phyloP scores from a whole-genome alignment of 1,284 basidiomycete genomes.

The Puccinia polysora region DNA sequence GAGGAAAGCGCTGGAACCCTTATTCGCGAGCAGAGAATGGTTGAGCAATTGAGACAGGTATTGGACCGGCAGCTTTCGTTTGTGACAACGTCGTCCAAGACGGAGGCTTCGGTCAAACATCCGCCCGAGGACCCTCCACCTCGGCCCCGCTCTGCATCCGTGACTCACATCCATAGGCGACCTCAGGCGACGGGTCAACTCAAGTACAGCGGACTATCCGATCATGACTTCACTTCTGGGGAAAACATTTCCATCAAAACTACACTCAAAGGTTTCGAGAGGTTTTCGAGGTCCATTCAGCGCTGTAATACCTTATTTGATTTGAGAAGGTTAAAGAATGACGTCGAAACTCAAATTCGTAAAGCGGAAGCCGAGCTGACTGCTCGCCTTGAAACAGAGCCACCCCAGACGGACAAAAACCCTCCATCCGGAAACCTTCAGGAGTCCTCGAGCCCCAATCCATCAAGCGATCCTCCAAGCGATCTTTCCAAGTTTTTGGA shows the following conservation, averaged over 20 bases:
- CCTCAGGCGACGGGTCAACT: slow-evolving; percentile 21
- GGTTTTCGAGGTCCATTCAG: slow-evolving; percentile 76
- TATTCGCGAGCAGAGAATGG: slow-evolving; percentile 74
- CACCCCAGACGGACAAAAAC: slow-evolving; percentile 51
- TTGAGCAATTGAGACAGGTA: slow-evolving; percentile 57
- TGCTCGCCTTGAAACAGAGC: slow-evolving; percentile 52
- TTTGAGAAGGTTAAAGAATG: slow-evolving; percentile 80
- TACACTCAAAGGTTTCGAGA: slow-evolving; percentile 71
- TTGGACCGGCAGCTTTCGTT: slow-evolving; percentile 51
- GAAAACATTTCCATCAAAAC: slow-evolving; percentile 50
- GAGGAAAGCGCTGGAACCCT: slow-evolving; percentile 84
- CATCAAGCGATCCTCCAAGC: slow-evolving; percentile 77
- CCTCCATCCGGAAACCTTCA: slow-evolving; percentile 26
- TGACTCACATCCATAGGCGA: neutral
- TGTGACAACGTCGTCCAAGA: slow-evolving; percentile 38
- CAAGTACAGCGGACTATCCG: neutral
- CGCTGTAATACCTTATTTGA: slow-evolving; percentile 76
- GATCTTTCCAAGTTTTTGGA: slow-evolving; percentile 78
- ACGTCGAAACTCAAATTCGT: slow-evolving; percentile 78
- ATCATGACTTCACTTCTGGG: slow-evolving; percentile 1
- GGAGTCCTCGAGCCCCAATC: slow-evolving; percentile 66
- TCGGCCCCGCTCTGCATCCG: slow-evolving; percentile 26
- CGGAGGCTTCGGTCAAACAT: neutral
- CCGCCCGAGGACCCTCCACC: slow-evolving; percentile 11
- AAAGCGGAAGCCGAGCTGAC: slow-evolving; percentile 64